Evolutionary conservation across 139 green algal genomes (phyloP), one percentile per base, ranked within the genome.

Genomic region (Auxenochlorella protothecoides): DNA sequence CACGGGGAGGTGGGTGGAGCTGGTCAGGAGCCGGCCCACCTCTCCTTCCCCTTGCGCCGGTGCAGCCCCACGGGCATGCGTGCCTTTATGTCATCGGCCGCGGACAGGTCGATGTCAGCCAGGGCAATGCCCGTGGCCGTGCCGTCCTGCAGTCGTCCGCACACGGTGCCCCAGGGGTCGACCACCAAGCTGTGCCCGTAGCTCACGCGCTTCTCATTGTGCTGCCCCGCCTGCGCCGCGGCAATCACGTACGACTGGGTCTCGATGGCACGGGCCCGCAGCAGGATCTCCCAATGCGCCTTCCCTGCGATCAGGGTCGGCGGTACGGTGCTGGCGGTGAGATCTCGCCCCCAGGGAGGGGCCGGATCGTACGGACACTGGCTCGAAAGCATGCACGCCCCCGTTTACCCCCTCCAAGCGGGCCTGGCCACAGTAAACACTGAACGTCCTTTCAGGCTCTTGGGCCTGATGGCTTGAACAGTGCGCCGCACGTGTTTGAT

Each of bases 201-300:
- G 69, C 83, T 94, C 75, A 93, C 87, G 15, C 94, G 72, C 75
- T 90, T 93, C 44, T 88, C 87, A 65, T 96, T 96, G 84, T 98
- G 91, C 63, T 56, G 55, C 7, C 94, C 94, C 14, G 86, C 85
- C 81, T 99, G 94, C 27, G 94, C 94, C 5, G 92, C 92, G 5
- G 92, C 92, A 63, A 97, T 80, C 7, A 96, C 89, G 74, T 93
- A 98, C 63, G 77, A 86, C 83, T 98, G 93, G 60, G 78, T 92
- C 74, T 99, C 95, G 4, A 99, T 91, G 13, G 95, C 95, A 0
- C 95, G 76, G 5, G 95, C 93, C 0, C 92, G 79, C 75, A 99
- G 83, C 71, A 99, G 82, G 59, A 96, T 72, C 80, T 98, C 90
- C 95, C 95, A 99, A 69, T 99, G 95, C 3, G 90, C 92, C 16